phyloP scores from a whole-genome alignment of 257 asterid species.

The Solanum sparsipilum region DNA sequence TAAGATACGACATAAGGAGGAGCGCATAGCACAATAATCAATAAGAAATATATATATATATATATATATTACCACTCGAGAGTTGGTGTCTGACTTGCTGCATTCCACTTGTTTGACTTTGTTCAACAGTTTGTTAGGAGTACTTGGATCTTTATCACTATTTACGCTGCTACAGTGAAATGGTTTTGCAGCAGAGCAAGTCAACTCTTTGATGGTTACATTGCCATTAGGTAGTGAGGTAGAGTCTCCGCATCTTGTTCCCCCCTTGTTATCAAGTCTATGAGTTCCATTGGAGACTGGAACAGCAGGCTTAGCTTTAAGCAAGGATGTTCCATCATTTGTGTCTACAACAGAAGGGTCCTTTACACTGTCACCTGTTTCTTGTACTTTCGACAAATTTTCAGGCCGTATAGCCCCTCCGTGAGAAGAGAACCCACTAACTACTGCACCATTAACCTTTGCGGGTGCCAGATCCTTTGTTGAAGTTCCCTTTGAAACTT shows the following conservation, averaged over 20 bases:
- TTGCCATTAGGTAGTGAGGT: constrained; percentile 7
- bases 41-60: not conserved
- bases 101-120: constrained; percentile 6
- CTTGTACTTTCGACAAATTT: constrained; percentile 12
- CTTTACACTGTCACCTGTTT: constrained; percentile 9
- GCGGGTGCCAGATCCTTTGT: constrained; percentile 6
- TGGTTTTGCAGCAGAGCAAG: constrained; percentile 8
- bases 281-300: constrained; percentile 17
- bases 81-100: constrained; percentile 9
- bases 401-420: constrained; percentile 13
- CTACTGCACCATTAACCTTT: constrained; percentile 10
- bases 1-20: not conserved
- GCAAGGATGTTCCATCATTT: constrained; percentile 5
- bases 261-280: not conserved
- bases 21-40: not conserved
- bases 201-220: constrained; percentile 16
- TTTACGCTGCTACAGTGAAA: not conserved
- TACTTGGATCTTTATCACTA: constrained; percentile 3
- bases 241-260: not conserved
- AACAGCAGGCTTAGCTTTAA: constrained; percentile 8
- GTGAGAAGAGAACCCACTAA: constrained; percentile 9
- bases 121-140: not conserved
- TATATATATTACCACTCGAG: constrained; percentile 28
- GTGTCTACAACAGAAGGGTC: constrained; percentile 5
- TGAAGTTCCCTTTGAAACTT: constrained; percentile 13